These are phyloP conservation scores for Aspergillus japonicus DNA, from an alignment of 2,329 filamentous ascomycete species.

Conservation along the genomic window DNA sequence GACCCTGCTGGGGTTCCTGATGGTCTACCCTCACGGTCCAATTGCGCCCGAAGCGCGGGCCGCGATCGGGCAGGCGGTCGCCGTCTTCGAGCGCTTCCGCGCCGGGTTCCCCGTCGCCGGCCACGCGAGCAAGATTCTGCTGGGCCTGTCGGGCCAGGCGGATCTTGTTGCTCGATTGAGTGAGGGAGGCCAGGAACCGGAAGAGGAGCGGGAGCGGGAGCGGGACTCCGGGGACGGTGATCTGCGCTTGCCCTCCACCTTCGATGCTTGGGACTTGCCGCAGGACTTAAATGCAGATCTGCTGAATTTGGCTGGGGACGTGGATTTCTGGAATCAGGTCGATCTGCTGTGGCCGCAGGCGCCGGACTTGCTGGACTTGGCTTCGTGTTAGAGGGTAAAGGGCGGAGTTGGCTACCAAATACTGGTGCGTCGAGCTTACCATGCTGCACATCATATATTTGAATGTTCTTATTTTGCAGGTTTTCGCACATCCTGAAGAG, in stretches of 20 bases:
- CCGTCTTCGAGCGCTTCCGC: constrained; percentile 37
- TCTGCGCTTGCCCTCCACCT: no score
- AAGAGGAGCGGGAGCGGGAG: background rate
- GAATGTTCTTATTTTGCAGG: no score
- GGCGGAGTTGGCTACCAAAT: no score
- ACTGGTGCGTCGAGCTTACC: no score
- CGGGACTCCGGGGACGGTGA: background rate
- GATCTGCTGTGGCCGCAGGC: background rate
- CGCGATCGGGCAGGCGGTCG: constrained; percentile 41
- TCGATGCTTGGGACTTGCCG: no score
- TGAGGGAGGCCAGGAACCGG: background rate
- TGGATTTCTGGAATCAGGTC: constrained; percentile 1
- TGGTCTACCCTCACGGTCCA: constrained; percentile 30
- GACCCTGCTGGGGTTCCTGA: constrained; percentile 35
- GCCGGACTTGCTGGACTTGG: no score
- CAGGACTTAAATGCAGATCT: background rate
- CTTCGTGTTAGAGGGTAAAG: no score
- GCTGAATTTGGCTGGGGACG: background rate
- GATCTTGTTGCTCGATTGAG: constrained; percentile 5
- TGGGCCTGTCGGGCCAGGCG: constrained; percentile 13
- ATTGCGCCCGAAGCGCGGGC: constrained; percentile 1
- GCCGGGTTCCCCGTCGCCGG: constrained; percentile 41
- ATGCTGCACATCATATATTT: no score
- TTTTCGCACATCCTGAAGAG: no score
- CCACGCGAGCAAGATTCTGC: constrained; percentile 27